Base-by-base conservation (phyloP, 108 stramenopile genomes). In the Cyclotella sp. region DNA sequence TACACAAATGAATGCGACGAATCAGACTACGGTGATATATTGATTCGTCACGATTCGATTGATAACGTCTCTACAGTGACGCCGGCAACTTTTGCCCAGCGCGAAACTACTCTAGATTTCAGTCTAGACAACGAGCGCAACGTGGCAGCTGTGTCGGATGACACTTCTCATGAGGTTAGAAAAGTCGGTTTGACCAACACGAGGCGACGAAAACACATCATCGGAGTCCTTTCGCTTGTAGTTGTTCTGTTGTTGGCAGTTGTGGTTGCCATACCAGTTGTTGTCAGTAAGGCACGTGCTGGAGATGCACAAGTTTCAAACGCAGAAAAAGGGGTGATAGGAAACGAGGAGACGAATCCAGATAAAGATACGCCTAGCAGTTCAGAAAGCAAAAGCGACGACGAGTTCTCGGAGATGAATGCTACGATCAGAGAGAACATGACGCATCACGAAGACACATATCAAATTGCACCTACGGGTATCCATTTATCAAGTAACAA, bases 61-160 rank as follows among this genome's bases (percentile, higher is more conserved):
- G 63, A 64, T 64, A 43, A 6, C 12, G 24, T 64, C 6, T 64
- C 63, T 16, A 64, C 63, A 0, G 63, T 64, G 14, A 64, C 63
- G 22, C 63, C 63, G 3, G 63, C 63, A 12, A 64, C 63, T 19
- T 64, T 64, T 64, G 43, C 22, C 15, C 44, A 41, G 34, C 19
- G 42, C 11, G 30, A 42, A 26, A 64, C 21, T 9, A 46, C 26
- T 0, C 24, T 44, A 16, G 44, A 22, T 26, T 46, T 21, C 44
- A 64, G 24, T 34, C 34, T 5, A 34, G 6, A 2, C 34, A 34
- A 34, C 34, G 34, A 34, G 34, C 34, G 6, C 2, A 34, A 34
- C 34, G 6, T 34, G 34, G 34, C 34, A 2, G 34, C 6, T 2
- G 34, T 34, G 34, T 2, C 49, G 18, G 49, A 51, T 51, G 18